phyloP scores from a whole-genome alignment of 2,329 filamentous ascomycete species.

The Pyricularia grisea region DNA sequence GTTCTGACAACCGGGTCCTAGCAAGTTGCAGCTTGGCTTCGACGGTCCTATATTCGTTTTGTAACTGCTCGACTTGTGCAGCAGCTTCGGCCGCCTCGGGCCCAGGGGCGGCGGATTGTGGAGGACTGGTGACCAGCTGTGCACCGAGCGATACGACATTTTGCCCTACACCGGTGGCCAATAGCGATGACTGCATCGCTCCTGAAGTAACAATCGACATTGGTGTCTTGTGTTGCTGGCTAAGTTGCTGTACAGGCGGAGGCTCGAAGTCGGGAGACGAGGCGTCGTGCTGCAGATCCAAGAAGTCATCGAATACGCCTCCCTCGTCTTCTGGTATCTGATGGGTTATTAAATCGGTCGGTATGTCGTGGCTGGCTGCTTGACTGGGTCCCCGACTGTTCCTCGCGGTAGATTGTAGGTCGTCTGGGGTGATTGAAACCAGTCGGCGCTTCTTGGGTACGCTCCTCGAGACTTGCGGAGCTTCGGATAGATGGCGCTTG shows the following conservation, averaged over 20 bases:
- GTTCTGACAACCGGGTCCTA: background rate
- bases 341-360: background rate
- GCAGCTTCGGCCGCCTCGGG: background rate
- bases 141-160: background rate
- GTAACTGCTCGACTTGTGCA: background rate
- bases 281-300: background rate
- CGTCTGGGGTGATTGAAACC: background rate
- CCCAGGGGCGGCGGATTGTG: background rate
- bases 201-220: background rate
- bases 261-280: background rate
- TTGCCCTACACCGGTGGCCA: background rate
- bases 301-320: background rate
- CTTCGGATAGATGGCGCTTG: background rate
- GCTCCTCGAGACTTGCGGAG: background rate
- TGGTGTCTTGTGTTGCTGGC: background rate
- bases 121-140: background rate
- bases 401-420: background rate
- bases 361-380: background rate
- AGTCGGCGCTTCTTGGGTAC: background rate
- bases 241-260: background rate
- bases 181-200: background rate
- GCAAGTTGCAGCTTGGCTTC: background rate
- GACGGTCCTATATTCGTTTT: conserved; percentile 1
- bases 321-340: background rate
- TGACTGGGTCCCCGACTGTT: background rate